Conservation (phyloP, 1,284 basidiomycete species). For the Ustilago sp. region DNA sequence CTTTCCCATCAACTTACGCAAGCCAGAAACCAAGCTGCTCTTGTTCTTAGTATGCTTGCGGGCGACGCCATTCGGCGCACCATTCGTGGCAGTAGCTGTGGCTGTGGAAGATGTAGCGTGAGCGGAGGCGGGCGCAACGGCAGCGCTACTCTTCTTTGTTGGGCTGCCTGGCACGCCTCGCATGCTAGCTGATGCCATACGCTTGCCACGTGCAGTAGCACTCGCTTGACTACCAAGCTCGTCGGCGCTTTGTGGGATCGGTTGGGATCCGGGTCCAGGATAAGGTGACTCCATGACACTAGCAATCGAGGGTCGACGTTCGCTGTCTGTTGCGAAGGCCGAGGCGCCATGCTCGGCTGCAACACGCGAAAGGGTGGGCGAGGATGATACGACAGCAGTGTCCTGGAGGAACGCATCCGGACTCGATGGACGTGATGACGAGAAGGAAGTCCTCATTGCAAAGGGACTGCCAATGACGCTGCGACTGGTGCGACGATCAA, state of each 20-base stretch:
- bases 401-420: conserved; percentile 8
- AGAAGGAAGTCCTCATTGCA: conserved; percentile 7
- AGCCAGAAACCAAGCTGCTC: conserved; percentile 42
- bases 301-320: conserved; percentile 12
- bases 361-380: not conserved
- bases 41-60: conserved; percentile 45
- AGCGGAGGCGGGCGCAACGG: not conserved
- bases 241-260: conserved; percentile 2
- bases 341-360: not conserved
- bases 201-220: conserved; percentile 13
- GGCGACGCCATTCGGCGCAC: not conserved
- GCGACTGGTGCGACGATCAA: conserved; percentile 21
- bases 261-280: not conserved
- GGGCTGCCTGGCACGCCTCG: conserved; percentile 28
- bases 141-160: conserved; percentile 4
- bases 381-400: not conserved
- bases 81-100: not conserved
- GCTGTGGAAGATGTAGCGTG: not conserved
- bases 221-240: not conserved
- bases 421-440: conserved; percentile 12
- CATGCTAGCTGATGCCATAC: conserved; percentile 23
- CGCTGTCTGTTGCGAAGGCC: not conserved
- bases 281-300: conserved; percentile 14
- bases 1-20: conserved; percentile 45
- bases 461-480: conserved; percentile 23